Evolutionary conservation across 192 early-diverging fungal species (phyloP).

Genomic region (Entomortierella beljakovae): DNA sequence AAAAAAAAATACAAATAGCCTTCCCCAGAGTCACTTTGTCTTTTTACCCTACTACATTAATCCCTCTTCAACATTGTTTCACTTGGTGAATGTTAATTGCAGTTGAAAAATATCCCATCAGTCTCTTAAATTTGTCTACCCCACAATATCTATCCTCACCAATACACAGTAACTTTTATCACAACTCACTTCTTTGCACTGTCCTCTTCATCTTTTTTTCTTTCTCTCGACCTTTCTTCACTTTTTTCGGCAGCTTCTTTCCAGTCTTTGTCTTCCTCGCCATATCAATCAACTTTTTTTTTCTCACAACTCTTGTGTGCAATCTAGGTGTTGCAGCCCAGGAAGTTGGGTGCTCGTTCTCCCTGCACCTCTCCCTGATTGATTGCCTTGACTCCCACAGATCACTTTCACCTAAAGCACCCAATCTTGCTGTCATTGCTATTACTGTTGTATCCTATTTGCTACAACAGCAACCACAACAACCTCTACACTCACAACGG

Average conservation of each 20-base stretch:
- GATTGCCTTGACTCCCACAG: conserved; percentile 7
- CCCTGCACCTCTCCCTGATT: conserved; percentile 13
- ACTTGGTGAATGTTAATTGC: conserved; percentile 7
- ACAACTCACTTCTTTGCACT: neutral
- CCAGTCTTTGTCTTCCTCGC: neutral
- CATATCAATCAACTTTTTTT: neutral
- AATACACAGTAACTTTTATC: neutral
- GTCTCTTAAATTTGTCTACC: neutral
- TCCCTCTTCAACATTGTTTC: neutral
- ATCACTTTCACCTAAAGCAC: neutral
- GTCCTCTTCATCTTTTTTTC: neutral
- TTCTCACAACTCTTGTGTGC: conserved; percentile 12
- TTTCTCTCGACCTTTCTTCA: neutral
- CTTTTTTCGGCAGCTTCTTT: neutral
- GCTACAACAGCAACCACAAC: neutral
- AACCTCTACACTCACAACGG: neutral
- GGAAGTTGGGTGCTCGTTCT: conserved; percentile 12
- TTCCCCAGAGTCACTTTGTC: neutral
- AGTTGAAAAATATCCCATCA: neutral
- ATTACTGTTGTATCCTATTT: neutral
- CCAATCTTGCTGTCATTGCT: neutral
- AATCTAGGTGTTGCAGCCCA: conserved; percentile 25
- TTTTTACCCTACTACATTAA: no score
- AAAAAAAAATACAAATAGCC: neutral
- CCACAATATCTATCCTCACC: neutral